phyloP scores from a whole-genome alignment of 2,329 filamentous ascomycete genomes.

The Macrophomina phaseolina region DNA sequence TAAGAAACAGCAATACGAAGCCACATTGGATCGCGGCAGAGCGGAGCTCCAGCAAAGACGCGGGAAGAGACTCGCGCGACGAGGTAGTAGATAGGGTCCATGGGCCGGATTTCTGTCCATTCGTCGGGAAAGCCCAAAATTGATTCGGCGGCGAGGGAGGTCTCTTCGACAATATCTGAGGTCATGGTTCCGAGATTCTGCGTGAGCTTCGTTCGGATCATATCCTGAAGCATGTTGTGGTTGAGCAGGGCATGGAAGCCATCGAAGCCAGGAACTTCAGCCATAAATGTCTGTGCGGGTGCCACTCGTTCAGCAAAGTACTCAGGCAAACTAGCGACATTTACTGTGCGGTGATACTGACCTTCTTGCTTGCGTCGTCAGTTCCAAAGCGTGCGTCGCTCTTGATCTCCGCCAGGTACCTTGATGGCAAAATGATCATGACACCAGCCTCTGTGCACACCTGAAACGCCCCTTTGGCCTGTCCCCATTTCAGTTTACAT shows the following conservation, averaged over 20 bases:
- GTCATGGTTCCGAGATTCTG: not conserved
- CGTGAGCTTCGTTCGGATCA: not conserved
- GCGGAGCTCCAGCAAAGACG: not conserved
- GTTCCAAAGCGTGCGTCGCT: no score
- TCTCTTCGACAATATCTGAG: not conserved
- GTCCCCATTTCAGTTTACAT: no score
- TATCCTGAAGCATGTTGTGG: not conserved
- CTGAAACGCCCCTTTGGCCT: no score
- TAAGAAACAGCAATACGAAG: constrained; percentile 60
- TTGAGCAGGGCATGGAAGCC: not conserved
- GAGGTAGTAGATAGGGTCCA: not conserved
- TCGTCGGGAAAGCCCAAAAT: not conserved
- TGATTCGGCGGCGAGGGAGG: not conserved
- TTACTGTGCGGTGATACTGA: no score
- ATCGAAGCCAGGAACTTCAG: not conserved
- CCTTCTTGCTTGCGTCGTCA: no score
- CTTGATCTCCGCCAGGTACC: no score
- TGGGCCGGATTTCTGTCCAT: not conserved
- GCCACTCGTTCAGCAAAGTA: not conserved
- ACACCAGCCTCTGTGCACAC: no score
- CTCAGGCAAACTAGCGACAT: not conserved
- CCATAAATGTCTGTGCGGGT: not conserved
- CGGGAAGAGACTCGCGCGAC: not conserved
- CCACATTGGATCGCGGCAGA: constrained; percentile 58
- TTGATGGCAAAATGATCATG: no score